A percentile compares a stretch with the other conserved stretches of the same genome.
These are phyloP conservation scores for Ganoderma lingzhi DNA, from an alignment of 1,284 basidiomycete genomes.

Conservation along the genomic window DNA sequence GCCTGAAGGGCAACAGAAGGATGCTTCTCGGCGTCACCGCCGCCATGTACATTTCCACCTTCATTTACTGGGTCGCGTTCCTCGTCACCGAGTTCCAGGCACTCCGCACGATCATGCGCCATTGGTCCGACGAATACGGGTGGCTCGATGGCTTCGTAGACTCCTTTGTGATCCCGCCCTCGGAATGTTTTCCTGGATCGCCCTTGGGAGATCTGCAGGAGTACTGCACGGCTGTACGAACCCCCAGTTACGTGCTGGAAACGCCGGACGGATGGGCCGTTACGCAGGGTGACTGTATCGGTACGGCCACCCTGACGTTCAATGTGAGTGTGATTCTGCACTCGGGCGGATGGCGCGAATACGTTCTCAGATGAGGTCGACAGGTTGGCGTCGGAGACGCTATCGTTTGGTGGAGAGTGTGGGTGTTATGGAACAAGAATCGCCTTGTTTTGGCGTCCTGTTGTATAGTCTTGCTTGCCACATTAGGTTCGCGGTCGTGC, in stretches of 20 bases:
- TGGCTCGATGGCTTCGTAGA: not conserved
- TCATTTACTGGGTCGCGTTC: not conserved
- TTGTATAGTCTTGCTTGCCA: not conserved
- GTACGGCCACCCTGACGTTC: not conserved
- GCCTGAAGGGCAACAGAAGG: not conserved
- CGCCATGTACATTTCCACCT: not conserved
- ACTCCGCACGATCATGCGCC: not conserved
- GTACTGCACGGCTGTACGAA: not conserved
- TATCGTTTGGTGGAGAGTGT: constrained; percentile 10
- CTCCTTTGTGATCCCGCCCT: not conserved
- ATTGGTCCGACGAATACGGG: not conserved
- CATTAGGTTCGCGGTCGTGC: not conserved
- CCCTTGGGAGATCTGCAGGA: not conserved
- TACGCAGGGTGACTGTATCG: not conserved
- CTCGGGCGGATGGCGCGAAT: not conserved
- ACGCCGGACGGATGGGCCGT: not conserved
- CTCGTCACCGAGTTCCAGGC: not conserved
- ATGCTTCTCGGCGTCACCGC: not conserved
- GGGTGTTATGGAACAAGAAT: constrained; percentile 1
- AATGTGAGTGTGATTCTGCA: not conserved
- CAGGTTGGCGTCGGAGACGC: not conserved
- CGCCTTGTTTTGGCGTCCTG: not conserved
- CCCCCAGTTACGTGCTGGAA: no score
- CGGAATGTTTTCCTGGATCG: not conserved
- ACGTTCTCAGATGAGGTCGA: not conserved